Conservation (phyloP, 139 green algal species). For the Penium margaritaceum region DNA sequence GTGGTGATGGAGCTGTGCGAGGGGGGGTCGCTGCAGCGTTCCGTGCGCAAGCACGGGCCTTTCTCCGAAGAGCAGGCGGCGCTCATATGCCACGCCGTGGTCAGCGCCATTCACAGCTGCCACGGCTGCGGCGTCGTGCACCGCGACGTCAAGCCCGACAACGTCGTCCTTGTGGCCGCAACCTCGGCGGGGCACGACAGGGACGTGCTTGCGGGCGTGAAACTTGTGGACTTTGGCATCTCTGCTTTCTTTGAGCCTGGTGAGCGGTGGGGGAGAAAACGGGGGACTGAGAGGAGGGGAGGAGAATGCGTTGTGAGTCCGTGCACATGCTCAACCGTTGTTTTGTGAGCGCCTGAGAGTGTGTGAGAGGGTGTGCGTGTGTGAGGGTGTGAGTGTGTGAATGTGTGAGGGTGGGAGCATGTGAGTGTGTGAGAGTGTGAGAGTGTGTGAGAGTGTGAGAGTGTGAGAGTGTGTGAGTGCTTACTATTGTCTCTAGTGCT, state of each 20-base stretch:
- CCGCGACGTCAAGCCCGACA: neutral
- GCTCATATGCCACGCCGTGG: neutral
- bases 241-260: neutral
- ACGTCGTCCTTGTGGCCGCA: neutral
- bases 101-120: neutral
- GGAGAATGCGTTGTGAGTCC: neutral
- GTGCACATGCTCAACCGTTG: neutral
- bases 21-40: neutral
- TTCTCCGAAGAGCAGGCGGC: neutral
- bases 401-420: neutral
- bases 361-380: neutral
- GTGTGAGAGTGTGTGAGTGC: too few relatives aligned
- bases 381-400: too few relatives aligned
- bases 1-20: conserved; percentile 4
- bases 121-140: neutral
- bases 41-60: neutral
- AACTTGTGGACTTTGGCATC: neutral
- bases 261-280: neutral
- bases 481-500: too few relatives aligned
- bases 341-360: neutral
- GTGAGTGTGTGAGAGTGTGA: neutral
- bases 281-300: neutral
- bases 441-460: too few relatives aligned
- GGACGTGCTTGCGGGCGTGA: neutral
- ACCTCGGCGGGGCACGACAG: neutral